Evolutionary conservation across 352 stramenopile genomes (phyloP).

Genomic region (Discostella stelligera): DNA sequence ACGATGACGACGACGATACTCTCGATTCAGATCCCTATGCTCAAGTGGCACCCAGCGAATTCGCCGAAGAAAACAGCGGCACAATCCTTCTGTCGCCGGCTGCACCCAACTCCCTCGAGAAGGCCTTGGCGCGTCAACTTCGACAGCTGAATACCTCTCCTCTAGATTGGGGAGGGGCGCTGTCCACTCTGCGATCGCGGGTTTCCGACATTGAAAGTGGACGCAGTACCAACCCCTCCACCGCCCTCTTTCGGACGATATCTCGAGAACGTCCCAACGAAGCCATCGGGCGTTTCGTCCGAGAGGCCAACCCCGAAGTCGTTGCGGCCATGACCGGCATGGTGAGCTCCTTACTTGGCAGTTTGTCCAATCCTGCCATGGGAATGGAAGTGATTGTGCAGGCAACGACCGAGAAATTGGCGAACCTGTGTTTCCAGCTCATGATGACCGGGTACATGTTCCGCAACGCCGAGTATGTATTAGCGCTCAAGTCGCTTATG

Average conservation of each 20-base stretch:
- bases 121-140: slow-evolving; percentile 27
- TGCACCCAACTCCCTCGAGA: slow-evolving; percentile 22
- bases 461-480: slow-evolving; percentile 83
- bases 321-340: slow-evolving; percentile 77
- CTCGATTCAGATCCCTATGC: slow-evolving; percentile 57
- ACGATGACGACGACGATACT: slow-evolving; percentile 58
- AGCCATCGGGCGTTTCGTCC: slow-evolving; percentile 71
- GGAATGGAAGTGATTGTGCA: slow-evolving; percentile 77
- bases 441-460: slow-evolving; percentile 86
- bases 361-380: slow-evolving; percentile 67
- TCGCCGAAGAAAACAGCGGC: slow-evolving; percentile 28
- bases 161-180: slow-evolving; percentile 74
- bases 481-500: slow-evolving; percentile 81
- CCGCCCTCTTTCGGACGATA: slow-evolving; percentile 72
- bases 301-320: slow-evolving; percentile 69
- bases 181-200: slow-evolving; percentile 59
- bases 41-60: slow-evolving; percentile 59
- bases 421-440: slow-evolving; percentile 78
- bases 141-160: slow-evolving; percentile 40
- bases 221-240: slow-evolving; percentile 56
- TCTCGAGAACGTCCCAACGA: slow-evolving; percentile 66
- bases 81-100: not conserved
- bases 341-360: slow-evolving; percentile 67
- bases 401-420: slow-evolving; percentile 75
- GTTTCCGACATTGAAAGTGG: slow-evolving; percentile 72